Evolutionary conservation across 1,139 yeast genomes (phyloP), one percentile per base, ranked within the genome.

Genomic region (Nakaseomyces glabratus): DNA sequence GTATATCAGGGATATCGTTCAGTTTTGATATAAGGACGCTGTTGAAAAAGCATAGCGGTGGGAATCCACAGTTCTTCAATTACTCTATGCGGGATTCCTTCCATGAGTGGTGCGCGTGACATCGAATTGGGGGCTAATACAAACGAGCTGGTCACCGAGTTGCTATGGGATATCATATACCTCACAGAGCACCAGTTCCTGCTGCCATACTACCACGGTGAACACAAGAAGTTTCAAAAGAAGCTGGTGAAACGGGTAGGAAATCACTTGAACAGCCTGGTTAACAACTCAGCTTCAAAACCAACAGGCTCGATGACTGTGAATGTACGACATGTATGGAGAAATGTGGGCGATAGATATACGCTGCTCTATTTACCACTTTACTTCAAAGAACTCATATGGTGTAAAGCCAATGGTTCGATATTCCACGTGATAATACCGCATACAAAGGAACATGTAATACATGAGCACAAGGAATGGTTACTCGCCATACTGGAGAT

Each of bases 51-150:
- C n/a, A 3, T 14, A 7, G 18, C 6, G 21, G 15, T n/a, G 30
- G 6, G 21, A 17, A 10, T 6, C 30, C 30, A 4, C 30, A 26
- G 30, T 26, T 26, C 21, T 26, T 17, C 10, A 17, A 20, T 6
- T 26, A 26, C 14, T 17, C 30, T 26, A 26, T 26, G 30, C 30
- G 30, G 30, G 30, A 26, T n/a, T 17, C 30, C 5, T 52, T 46
- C 36, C 40, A 40, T 15, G 49, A 49, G 41, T 54, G 58, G 58
- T 43, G 35, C 42, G 57, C 58, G 57, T 54, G 56, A 52, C 58
- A 49, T 38, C 42, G 39, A 41, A 28, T n/a, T 31, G n/a, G 26
- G 19, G 11, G 18, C 24, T 26, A 14, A 30, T 6, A 20, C 28
- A 9, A 34, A 34, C 11, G 24, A 15, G n/a, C 31, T 33, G 7